These are phyloP conservation scores for Solioccasus polychromus DNA, from an alignment of 768 basidiomycete species.

Conservation along the genomic window DNA sequence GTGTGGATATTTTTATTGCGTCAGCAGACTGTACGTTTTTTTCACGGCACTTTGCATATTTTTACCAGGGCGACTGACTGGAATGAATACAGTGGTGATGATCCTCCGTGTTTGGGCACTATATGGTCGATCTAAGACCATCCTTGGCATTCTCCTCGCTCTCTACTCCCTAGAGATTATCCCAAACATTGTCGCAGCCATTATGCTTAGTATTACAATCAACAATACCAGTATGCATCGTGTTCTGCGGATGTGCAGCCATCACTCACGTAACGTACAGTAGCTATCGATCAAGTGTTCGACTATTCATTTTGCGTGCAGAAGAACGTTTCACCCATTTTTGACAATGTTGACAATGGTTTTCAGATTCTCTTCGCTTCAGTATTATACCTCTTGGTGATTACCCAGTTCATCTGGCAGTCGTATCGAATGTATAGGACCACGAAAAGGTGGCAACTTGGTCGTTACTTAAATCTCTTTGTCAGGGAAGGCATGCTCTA, in stretches of 20 bases:
- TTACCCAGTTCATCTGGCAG: neutral
- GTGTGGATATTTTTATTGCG: too few relatives aligned
- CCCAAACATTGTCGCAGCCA: neutral
- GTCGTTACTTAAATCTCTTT: slow-evolving; percentile 3
- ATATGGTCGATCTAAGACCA: neutral
- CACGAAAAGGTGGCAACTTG: neutral
- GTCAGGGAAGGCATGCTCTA: too few relatives aligned
- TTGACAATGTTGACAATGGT: too few relatives aligned
- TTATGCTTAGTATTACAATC: neutral
- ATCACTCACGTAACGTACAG: too few relatives aligned
- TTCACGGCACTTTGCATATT: too few relatives aligned
- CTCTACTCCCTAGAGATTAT: neutral
- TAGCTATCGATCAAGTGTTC: too few relatives aligned
- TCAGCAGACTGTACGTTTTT: too few relatives aligned
- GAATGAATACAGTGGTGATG: neutral
- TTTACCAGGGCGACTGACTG: too few relatives aligned
- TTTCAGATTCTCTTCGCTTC: neutral
- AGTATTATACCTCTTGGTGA: neutral
- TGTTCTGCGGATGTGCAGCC: too few relatives aligned
- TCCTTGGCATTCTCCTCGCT: neutral
- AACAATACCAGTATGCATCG: too few relatives aligned
- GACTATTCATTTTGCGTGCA: too few relatives aligned
- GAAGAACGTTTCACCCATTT: too few relatives aligned
- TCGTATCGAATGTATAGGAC: neutral
- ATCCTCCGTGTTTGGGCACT: neutral